Percentiles rank a stretch among this genome's conserved stretches.
phyloP scores from a whole-genome alignment of 306 rosid genomes.

The Sicyos baderoa region DNA sequence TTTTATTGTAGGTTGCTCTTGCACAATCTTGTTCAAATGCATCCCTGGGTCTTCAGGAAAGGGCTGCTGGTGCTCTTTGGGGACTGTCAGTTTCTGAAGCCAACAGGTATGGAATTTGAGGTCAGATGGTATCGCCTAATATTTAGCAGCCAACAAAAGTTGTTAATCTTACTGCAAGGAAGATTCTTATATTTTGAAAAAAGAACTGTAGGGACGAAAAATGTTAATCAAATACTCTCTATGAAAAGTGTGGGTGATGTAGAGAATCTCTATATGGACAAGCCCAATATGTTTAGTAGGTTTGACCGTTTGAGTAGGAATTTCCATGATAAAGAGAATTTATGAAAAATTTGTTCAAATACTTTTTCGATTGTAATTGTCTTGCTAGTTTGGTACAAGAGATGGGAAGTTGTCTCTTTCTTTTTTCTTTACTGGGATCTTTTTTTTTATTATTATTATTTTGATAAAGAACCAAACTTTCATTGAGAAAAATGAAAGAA shows the following conservation, averaged over 20 bases:
- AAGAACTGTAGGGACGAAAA: not conserved
- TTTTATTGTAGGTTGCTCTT: constrained; percentile 64
- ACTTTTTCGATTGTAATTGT: not conserved
- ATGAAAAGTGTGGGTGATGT: not conserved
- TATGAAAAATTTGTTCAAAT: not conserved
- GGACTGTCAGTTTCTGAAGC: constrained; percentile 98
- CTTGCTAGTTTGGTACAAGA: not conserved
- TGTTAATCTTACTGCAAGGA: not conserved
- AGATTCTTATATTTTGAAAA: not conserved
- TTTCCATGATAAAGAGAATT: not conserved
- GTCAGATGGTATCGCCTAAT: not conserved
- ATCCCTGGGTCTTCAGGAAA: constrained; percentile 97
- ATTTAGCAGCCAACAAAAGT: not conserved
- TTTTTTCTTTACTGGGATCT: not conserved
- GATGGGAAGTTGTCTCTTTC: not conserved
- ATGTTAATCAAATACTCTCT: not conserved
- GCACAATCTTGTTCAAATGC: constrained; percentile 97
- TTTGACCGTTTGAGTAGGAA: constrained; percentile 7
- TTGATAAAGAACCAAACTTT: too few species aligned
- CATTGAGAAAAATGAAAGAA: too few species aligned
- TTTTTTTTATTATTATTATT: too few species aligned
- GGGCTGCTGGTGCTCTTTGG: constrained; percentile 99
- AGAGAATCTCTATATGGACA: not conserved
- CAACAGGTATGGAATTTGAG: constrained; percentile 53
- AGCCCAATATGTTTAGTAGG: not conserved